Conservation (phyloP, 257 asterid genomes). For the Mitragyna speciosa region DNA sequence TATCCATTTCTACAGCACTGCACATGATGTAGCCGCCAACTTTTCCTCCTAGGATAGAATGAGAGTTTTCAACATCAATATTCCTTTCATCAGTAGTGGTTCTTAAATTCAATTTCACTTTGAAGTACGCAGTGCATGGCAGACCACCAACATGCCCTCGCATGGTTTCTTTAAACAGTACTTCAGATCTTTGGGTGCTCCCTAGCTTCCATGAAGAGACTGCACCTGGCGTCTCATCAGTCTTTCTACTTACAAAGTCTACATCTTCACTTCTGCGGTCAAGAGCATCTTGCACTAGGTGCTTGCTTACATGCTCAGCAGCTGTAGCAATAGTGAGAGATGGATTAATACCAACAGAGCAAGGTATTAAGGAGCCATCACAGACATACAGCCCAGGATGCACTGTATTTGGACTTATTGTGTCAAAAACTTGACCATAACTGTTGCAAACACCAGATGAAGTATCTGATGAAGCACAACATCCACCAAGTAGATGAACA, state of each 20-base stretch:
- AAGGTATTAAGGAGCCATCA: constrained; percentile 59
- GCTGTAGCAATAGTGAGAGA: constrained; percentile 52
- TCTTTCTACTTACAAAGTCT: background rate
- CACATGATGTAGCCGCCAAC: constrained; percentile 46
- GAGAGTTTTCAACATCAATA: constrained; percentile 9
- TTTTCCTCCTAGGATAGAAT: constrained; percentile 31
- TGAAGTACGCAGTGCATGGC: constrained; percentile 43
- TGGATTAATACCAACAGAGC: constrained; percentile 56
- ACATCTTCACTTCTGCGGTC: constrained; percentile 6
- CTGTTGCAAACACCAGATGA: constrained; percentile 49
- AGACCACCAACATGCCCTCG: constrained; percentile 51
- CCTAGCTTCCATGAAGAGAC: constrained; percentile 16
- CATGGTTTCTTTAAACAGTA: constrained; percentile 39
- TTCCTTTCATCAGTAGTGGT: background rate
- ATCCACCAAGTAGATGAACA: constrained; percentile 59
- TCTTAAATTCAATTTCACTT: constrained; percentile 23
- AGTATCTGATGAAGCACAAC: constrained; percentile 43
- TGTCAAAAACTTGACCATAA: constrained; percentile 51
- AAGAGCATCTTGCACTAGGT: constrained; percentile 30
- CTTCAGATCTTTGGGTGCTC: background rate
- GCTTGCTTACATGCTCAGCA: constrained; percentile 48
- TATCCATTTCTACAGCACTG: constrained; percentile 38
- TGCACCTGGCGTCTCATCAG: constrained; percentile 11
- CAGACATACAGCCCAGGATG: constrained; percentile 50
- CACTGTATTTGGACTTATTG: background rate